phyloP scores from a whole-genome alignment of 73 alveolate species.

The Durusdinium trenchii region DNA sequence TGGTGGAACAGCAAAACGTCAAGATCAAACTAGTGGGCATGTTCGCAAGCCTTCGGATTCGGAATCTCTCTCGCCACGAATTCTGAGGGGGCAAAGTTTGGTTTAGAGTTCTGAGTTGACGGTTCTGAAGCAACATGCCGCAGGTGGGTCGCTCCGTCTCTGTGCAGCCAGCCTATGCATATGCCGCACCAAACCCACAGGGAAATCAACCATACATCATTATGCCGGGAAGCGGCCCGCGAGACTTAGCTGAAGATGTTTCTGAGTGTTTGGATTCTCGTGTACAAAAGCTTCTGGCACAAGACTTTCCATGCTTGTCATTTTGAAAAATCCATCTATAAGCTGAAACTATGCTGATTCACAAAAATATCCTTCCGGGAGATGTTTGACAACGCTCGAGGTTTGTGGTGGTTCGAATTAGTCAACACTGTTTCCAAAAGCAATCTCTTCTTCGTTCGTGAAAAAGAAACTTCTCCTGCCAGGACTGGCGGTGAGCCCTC shows the following conservation, averaged over 20 bases:
- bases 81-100: neutral
- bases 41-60: neutral
- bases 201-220: neutral
- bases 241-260: neutral
- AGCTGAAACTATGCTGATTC: too few relatives aligned
- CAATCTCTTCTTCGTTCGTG: too few relatives aligned
- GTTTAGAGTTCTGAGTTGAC: neutral
- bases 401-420: too few relatives aligned
- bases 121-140: neutral
- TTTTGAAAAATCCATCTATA: too few relatives aligned
- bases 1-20: neutral
- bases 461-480: too few relatives aligned
- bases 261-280: too few relatives aligned
- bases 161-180: neutral
- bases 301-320: too few relatives aligned
- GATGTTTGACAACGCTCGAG: too few relatives aligned
- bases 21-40: neutral
- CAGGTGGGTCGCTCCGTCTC: slow-evolving; percentile 33
- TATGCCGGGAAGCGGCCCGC: slow-evolving; percentile 35
- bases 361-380: too few relatives aligned
- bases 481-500: slow-evolving; percentile 17
- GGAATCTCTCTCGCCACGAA: neutral
- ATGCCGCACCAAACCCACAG: neutral
- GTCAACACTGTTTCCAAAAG: too few relatives aligned
- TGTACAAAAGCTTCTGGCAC: too few relatives aligned